phyloP scores from a whole-genome alignment of 1,284 basidiomycete species.

The Mycosarcoma maydis region DNA sequence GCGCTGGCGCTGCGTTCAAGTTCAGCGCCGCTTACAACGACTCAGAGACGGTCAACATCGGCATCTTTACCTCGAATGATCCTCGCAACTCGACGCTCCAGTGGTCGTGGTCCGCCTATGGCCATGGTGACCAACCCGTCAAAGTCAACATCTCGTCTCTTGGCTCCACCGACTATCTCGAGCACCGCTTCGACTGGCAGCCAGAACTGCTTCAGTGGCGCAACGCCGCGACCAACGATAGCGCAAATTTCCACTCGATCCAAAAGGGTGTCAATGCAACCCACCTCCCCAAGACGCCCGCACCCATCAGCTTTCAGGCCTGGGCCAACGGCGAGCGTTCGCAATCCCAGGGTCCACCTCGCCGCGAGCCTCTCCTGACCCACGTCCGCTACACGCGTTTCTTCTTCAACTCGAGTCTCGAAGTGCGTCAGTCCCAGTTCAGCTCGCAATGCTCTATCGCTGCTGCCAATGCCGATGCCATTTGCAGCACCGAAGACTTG shows the following conservation, averaged over 20 bases:
- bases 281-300: constrained; percentile 40
- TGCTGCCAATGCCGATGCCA: constrained; percentile 18
- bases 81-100: constrained; percentile 45
- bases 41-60: constrained; percentile 42
- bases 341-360: constrained; percentile 51
- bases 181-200: constrained; percentile 61
- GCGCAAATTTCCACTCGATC: constrained; percentile 35
- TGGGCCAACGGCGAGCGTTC: constrained; percentile 55
- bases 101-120: constrained; percentile 52
- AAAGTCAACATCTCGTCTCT: constrained; percentile 47
- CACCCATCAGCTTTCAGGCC: constrained; percentile 51
- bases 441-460: constrained; percentile 39
- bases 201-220: constrained; percentile 43
- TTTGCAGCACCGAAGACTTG: constrained; percentile 58
- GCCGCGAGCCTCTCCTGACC: constrained; percentile 34
- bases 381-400: constrained; percentile 55
- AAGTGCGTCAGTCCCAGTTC: constrained; percentile 46
- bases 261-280: constrained; percentile 39
- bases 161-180: constrained; percentile 33
- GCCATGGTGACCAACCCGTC: constrained; percentile 33
- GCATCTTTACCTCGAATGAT: constrained; percentile 41
- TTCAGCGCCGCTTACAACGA: constrained; percentile 53
- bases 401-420: constrained; percentile 62
- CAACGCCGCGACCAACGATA: constrained; percentile 46
- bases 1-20: constrained; percentile 46